Base-by-base conservation (phyloP, 1,284 basidiomycete genomes). In the Xerocomus amazonicus region DNA sequence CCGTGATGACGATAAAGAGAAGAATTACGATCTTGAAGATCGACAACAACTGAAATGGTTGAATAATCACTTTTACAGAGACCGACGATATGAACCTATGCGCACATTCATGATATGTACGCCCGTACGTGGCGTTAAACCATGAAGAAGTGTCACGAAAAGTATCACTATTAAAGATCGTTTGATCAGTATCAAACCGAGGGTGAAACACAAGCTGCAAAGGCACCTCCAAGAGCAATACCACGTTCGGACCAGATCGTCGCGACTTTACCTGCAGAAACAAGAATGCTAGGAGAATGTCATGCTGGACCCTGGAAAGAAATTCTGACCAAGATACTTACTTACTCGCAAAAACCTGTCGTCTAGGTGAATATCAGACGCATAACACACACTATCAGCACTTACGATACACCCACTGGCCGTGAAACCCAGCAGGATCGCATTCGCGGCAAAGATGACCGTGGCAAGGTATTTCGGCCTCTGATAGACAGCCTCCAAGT, bases 331-430 rank as follows among this genome's bases (percentile, higher is more conserved):
- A 26, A 16, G 6, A 2, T 3, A 48, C 70, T 36, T 34, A 73
- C 73, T 78, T 66, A 65, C 67, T 63, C 3, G 71, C 73, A 54
- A 73, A 72, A 3, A 69, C 63, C 68, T 67, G 13, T 10, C 17
- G 13, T 8, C 2, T 12, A 33, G 28, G 26, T 44, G 3, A 44
- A 34, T n/a, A 2, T 2, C 14, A 38, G 1, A 32, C 19, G 10
- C 28, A 26, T n/a, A 6, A 43, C 1, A 26, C 12, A 31, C 2
- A 1, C 5, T 3, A 3, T 8, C 3, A 16, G 16, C 29, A 62
- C 77, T 60, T 35, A 81, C 79, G 32, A 83, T 80, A 51, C 80
- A 83, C 13, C 77, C 77, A 10, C 74, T 70, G 0, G 81, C 78
- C 2, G 75, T 76, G 57, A 83, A 81, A 3, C 74, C 73, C 3